A percentile compares a stretch with the other conserved stretches of the same genome.
Evolutionary conservation across 2,329 filamentous ascomycete genomes (phyloP).

Genomic region (Alternaria consortialis): DNA sequence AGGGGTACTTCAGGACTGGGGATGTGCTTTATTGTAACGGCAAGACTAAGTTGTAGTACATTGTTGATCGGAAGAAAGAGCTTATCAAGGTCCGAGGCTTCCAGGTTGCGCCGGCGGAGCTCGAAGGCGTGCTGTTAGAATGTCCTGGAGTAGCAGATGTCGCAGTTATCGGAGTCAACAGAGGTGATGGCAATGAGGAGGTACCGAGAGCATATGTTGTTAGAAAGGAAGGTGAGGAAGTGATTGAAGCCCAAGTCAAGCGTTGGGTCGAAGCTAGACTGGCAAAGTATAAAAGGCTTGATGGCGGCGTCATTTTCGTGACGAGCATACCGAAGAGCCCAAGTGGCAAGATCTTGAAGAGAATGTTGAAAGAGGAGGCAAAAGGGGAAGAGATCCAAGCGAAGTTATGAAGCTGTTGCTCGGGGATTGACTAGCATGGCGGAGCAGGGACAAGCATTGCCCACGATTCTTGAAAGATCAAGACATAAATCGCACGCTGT

Average conservation of each 20-base stretch:
- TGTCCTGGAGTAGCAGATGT: constrained; percentile 52
- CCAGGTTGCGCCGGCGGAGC: constrained; percentile 55
- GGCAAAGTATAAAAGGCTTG: not conserved
- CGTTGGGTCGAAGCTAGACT: not conserved
- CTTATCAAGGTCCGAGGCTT: constrained; percentile 47
- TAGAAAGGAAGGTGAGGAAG: not conserved
- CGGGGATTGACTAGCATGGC: too few relatives aligned
- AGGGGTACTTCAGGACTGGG: not conserved
- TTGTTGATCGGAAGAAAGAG: constrained; percentile 72
- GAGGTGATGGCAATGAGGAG: not conserved
- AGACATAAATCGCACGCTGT: too few relatives aligned
- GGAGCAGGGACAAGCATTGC: too few relatives aligned
- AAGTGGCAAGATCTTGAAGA: not conserved
- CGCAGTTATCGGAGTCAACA: constrained; percentile 11
- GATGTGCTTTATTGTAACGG: too few relatives aligned
- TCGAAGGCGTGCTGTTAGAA: constrained; percentile 50
- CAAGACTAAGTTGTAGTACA: constrained; percentile 59
- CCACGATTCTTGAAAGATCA: too few relatives aligned
- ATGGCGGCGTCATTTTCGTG: not conserved
- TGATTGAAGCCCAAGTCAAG: not conserved
- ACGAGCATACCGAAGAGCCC: not conserved
- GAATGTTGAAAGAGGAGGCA: not conserved
- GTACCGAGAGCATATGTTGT: not conserved
- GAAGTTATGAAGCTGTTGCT: not conserved
- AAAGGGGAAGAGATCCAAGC: not conserved